Conservation (phyloP, 345 rosid species). For the Boechera stricta region DNA sequence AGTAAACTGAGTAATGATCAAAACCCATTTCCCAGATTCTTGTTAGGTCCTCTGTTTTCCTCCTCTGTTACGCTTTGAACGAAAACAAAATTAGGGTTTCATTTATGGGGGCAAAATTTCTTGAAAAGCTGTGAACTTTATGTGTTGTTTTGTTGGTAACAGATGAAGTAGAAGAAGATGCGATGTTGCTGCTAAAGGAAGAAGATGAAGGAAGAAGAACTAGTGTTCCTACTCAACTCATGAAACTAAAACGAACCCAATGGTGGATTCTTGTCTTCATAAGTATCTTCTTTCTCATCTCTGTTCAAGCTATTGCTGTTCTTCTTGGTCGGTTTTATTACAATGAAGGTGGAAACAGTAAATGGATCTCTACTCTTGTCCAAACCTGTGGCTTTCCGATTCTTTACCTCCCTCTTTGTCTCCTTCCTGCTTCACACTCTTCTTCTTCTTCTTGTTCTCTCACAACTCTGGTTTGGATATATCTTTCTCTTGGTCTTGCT, state of each 20-base stretch:
- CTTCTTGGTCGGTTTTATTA: conserved; percentile 41
- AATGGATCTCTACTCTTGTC: conserved; percentile 44
- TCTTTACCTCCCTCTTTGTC: conserved; percentile 58
- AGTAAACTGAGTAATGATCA: neutral
- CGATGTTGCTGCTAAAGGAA: neutral
- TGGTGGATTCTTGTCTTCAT: conserved; percentile 66
- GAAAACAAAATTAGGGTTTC: neutral
- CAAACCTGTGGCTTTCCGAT: conserved; percentile 65
- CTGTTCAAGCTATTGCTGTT: conserved; percentile 71
- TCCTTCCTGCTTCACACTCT: conserved; percentile 54
- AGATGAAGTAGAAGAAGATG: conserved; percentile 36
- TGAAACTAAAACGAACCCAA: conserved; percentile 52
- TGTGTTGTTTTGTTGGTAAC: neutral
- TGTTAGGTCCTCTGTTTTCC: neutral
- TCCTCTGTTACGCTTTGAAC: neutral
- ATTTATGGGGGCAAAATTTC: neutral
- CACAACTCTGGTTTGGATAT: conserved; percentile 47
- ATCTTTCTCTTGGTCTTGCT: conserved; percentile 63
- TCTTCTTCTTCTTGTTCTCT: conserved; percentile 41
- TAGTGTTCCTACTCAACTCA: conserved; percentile 23
- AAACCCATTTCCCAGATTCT: neutral
- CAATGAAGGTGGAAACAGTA: conserved; percentile 43
- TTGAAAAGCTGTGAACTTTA: conserved; percentile 8
- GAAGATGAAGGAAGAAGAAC: conserved; percentile 19
- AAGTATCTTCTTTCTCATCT: conserved; percentile 52